Conservation (phyloP, 2,329 filamentous ascomycete genomes). For the Aschersonia sp. region DNA sequence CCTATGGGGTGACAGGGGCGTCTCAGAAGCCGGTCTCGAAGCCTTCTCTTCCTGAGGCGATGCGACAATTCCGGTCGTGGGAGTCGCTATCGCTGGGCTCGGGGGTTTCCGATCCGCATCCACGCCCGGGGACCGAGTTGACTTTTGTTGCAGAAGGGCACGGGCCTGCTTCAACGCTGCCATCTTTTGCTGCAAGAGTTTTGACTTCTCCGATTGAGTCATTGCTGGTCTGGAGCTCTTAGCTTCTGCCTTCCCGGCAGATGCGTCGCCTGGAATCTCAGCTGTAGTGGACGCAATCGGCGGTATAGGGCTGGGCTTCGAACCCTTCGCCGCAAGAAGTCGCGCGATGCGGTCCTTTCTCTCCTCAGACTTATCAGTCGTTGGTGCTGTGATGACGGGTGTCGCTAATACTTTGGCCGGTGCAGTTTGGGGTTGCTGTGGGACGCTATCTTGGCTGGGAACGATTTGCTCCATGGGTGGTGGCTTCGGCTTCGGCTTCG, state of each 20-base stretch:
- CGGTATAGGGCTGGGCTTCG: slow-evolving; percentile 25
- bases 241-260: background rate
- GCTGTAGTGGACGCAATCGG: slow-evolving; percentile 3
- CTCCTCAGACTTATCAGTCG: slow-evolving; percentile 35
- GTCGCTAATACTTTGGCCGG: too few species aligned
- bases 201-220: slow-evolving; percentile 52
- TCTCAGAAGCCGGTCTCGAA: too few species aligned
- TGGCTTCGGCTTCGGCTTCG: background rate
- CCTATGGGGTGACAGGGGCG: too few species aligned
- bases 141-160: slow-evolving; percentile 12
- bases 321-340: slow-evolving; percentile 57
- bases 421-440: too few species aligned
- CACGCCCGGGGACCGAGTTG: background rate
- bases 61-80: background rate
- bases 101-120: slow-evolving; percentile 1
- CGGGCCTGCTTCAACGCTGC: slow-evolving; percentile 54
- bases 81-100: background rate
- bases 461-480: too few species aligned
- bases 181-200: slow-evolving; percentile 61
- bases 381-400: background rate
- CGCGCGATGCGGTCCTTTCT: slow-evolving; percentile 66
- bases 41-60: background rate
- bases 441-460: too few species aligned
- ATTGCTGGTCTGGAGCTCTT: slow-evolving; percentile 13
- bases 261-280: slow-evolving; percentile 1